Percentiles rank a stretch among this genome's conserved stretches.
Conservation (phyloP, 2,329 filamentous ascomycete genomes). For the Byssochlamys sp. region DNA sequence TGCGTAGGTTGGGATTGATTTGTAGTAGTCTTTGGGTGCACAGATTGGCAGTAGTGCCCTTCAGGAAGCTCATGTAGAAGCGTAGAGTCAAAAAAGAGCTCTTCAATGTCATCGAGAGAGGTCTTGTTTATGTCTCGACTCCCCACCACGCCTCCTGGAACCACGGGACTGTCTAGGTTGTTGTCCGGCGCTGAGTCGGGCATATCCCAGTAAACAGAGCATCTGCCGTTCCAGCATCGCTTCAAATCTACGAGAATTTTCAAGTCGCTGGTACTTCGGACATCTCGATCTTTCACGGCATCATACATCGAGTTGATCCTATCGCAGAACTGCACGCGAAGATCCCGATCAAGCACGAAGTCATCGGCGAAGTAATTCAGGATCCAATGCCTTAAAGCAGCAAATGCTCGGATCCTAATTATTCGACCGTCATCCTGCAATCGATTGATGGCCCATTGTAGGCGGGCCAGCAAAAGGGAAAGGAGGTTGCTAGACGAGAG, state of each 20-base stretch:
- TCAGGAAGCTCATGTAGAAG: neutral
- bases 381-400: constrained; percentile 10
- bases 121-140: constrained; percentile 41
- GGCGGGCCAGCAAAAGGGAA: constrained; percentile 70
- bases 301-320: constrained; percentile 59
- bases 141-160: constrained; percentile 64
- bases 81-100: constrained; percentile 6
- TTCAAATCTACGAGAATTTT: constrained; percentile 92
- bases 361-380: constrained; percentile 77
- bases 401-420: constrained; percentile 52
- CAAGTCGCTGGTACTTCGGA: constrained; percentile 53
- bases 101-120: constrained; percentile 28
- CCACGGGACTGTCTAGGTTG: constrained; percentile 56
- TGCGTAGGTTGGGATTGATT: neutral
- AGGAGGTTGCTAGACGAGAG: constrained; percentile 67
- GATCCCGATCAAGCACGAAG: constrained; percentile 65
- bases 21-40: neutral
- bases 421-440: constrained; percentile 79
- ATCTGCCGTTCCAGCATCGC: constrained; percentile 91
- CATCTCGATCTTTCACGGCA: constrained; percentile 42
- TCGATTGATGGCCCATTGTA: constrained; percentile 76
- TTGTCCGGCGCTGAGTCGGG: constrained; percentile 55
- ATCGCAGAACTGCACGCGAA: constrained; percentile 70
- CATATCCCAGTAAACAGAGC: constrained; percentile 78
- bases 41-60: neutral